phyloP scores from a whole-genome alignment of 2,329 filamentous ascomycete species.

The Botrytis tulipae region DNA sequence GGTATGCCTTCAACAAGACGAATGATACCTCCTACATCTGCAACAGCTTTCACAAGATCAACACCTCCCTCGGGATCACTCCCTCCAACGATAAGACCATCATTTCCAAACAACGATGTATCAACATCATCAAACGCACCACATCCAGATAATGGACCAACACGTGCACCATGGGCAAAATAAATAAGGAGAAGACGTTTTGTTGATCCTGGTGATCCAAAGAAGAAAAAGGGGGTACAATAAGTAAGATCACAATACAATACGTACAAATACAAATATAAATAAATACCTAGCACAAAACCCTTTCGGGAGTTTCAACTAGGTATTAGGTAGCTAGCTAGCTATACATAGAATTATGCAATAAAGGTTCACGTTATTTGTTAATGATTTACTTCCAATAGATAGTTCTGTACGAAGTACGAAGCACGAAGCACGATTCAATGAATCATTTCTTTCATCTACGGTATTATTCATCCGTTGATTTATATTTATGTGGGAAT shows the following conservation, averaged over 20 bases:
- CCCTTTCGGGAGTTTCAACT: not conserved
- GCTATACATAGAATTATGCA: conserved; percentile 1
- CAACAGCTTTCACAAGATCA: conserved; percentile 23
- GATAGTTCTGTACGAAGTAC: too few species aligned
- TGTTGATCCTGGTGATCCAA: not conserved
- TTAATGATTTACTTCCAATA: not conserved
- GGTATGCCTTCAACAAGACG: conserved; percentile 2
- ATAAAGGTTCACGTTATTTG: not conserved
- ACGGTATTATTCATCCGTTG: not conserved
- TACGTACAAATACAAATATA: too few species aligned
- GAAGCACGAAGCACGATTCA: not conserved
- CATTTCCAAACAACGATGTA: conserved; percentile 22
- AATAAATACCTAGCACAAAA: not conserved
- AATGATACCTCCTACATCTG: conserved; percentile 4
- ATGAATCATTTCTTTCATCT: not conserved
- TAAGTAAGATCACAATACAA: not conserved
- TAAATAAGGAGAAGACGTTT: not conserved
- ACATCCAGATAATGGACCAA: conserved; percentile 30
- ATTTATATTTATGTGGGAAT: not conserved
- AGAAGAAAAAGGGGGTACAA: not conserved
- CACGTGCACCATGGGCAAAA: conserved; percentile 42
- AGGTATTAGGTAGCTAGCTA: not conserved
- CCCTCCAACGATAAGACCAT: conserved; percentile 36
- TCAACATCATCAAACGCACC: not conserved
- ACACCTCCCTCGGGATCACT: conserved; percentile 32